Base-by-base conservation (phyloP, 1,139 yeast species). In the Magnusiomyces fungicola region DNA sequence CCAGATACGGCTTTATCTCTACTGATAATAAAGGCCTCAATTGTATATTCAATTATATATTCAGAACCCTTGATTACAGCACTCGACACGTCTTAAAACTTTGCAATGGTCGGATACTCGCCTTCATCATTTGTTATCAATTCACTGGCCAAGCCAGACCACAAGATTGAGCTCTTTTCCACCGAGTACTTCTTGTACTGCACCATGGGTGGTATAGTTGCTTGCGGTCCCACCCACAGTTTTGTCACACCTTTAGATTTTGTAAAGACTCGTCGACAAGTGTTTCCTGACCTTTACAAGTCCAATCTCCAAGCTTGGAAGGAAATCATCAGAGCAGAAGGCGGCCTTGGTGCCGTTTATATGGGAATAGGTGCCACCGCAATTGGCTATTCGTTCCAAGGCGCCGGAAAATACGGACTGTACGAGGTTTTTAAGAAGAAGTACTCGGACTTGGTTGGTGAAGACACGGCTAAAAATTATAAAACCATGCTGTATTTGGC, bases 151-250 rank as follows among this genome's bases (percentile, higher is more conserved):
- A 14, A 32, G 36, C 16, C 36, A 14, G n/a, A 32, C 12, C 45
- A 24, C 24, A 66, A 66, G 45, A 76, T 78, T 53, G 65, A 67
- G 53, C 67, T 80, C 36, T 79, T 73, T 60, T 69, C 83, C 1
- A 70, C 71, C 5, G 79, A 81, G 59, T 84, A 81, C 63, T 84
- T 74, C 63, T 73, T 76, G 18, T 79, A 89, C 5, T 84, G 92
- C 63, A 79, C 88, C 1, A 50, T 82, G 14, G 95, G 94, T n/a
- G 94, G 94, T 49, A 71, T 81, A 30, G 57, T 70, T 27, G 94
- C 94, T 0, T 85, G 94, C 72, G 94, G 92, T 2, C 92, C 94
- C 9, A 84, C 94, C 1, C 95, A 85, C 64, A 76, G 89, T 0
- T 74, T 80, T 0, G 87, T 85, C 16, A 81, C 92, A 1, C 94